Percentiles rank a stretch among this genome's conserved stretches.
phyloP scores from a whole-genome alignment of 345 rosid species.

The Acer yangbiense region DNA sequence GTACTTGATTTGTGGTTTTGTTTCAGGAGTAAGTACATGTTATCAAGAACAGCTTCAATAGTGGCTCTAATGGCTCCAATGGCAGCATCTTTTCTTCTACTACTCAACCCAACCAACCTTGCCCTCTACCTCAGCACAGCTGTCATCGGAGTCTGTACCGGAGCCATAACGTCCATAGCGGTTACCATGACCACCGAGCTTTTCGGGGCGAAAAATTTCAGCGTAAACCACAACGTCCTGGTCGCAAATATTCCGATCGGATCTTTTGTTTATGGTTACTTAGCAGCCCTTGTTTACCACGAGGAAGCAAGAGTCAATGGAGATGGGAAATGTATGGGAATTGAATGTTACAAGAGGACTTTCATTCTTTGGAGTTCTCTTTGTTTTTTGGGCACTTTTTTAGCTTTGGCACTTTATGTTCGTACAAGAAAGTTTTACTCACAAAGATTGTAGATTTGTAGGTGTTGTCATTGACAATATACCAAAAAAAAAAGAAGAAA shows the following conservation, averaged over 20 bases:
- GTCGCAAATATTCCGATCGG: constrained; percentile 85
- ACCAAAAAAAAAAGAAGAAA: no score
- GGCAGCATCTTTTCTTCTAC: constrained; percentile 63
- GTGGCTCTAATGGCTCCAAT: constrained; percentile 59
- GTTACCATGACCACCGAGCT: constrained; percentile 73
- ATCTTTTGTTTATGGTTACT: constrained; percentile 65
- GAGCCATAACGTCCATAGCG: constrained; percentile 77
- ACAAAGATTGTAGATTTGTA: constrained; percentile 15
- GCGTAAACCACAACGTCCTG: constrained; percentile 84
- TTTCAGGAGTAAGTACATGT: constrained; percentile 48
- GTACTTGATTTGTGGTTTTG: background rate
- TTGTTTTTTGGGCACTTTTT: constrained; percentile 52
- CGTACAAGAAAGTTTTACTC: constrained; percentile 64
- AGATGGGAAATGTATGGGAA: constrained; percentile 65
- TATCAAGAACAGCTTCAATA: constrained; percentile 59
- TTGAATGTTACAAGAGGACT: constrained; percentile 59
- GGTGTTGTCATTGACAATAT: background rate
- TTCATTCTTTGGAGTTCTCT: constrained; percentile 74
- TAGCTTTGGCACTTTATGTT: constrained; percentile 48
- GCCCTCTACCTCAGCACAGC: constrained; percentile 70
- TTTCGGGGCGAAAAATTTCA: constrained; percentile 70
- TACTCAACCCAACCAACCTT: constrained; percentile 35
- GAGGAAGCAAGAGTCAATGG: constrained; percentile 20
- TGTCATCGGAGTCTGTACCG: constrained; percentile 62
- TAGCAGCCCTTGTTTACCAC: constrained; percentile 71